These are phyloP conservation scores for Sporothrix protearum DNA, from an alignment of 2,329 filamentous ascomycete species.

Conservation along the genomic window DNA sequence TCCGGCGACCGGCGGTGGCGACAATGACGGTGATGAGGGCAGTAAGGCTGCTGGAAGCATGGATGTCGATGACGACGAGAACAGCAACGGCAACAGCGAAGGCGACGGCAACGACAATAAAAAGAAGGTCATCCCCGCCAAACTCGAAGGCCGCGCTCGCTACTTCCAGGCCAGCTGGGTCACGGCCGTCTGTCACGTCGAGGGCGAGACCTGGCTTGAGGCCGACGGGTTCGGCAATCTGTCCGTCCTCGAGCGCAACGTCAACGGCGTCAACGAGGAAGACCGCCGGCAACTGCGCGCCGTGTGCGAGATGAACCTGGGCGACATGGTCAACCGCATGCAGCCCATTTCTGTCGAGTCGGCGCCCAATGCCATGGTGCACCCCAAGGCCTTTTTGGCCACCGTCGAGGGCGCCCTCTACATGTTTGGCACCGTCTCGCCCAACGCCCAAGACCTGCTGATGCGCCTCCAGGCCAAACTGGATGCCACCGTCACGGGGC, in stretches of 20 bases:
- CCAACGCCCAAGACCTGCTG: conserved; percentile 70
- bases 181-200: conserved; percentile 71
- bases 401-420: conserved; percentile 93
- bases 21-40: conserved; percentile 26
- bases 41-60: background rate
- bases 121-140: conserved; percentile 36
- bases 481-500: conserved; percentile 60
- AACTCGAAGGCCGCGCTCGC: conserved; percentile 69
- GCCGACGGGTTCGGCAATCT: conserved; percentile 87
- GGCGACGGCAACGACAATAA: background rate
- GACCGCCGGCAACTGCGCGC: conserved; percentile 68
- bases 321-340: conserved; percentile 92
- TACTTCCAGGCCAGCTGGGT: conserved; percentile 81
- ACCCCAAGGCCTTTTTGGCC: conserved; percentile 80
- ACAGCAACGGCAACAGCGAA: conserved; percentile 28
- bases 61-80: conserved; percentile 31
- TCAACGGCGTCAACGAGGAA: conserved; percentile 67
- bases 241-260: conserved; percentile 71
- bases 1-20: conserved; percentile 38
- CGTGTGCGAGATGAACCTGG: conserved; percentile 77
- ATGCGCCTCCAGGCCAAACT: conserved; percentile 75
- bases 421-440: conserved; percentile 75
- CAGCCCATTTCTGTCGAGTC: conserved; percentile 66
- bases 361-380: conserved; percentile 62
- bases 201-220: conserved; percentile 71